These are phyloP conservation scores for Boletus subcaerulescens DNA, from an alignment of 768 basidiomycete species.

Conservation along the genomic window DNA sequence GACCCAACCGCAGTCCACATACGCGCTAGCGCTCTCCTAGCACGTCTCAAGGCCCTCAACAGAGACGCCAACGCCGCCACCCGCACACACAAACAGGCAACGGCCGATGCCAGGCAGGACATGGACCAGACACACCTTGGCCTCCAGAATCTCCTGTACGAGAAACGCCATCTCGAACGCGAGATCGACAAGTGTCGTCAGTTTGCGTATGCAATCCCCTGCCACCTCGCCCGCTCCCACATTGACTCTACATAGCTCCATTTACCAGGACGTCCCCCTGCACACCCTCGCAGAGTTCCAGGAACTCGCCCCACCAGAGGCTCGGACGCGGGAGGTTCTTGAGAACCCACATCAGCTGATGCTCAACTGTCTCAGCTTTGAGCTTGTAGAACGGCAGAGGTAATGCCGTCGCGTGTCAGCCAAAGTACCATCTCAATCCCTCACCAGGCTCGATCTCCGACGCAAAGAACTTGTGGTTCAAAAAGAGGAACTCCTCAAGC, in stretches of 20 bases:
- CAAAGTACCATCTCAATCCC: conserved; percentile 3
- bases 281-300: conserved; percentile 69
- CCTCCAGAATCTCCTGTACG: conserved; percentile 84
- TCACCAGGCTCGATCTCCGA: conserved; percentile 62
- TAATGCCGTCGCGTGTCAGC: conserved; percentile 29
- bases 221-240: background rate
- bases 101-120: conserved; percentile 72
- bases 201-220: conserved; percentile 59
- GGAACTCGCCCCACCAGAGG: conserved; percentile 64
- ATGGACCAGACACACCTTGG: conserved; percentile 90
- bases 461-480: conserved; percentile 64
- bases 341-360: conserved; percentile 78
- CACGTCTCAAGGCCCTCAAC: conserved; percentile 76
- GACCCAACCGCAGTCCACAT: conserved; percentile 47
- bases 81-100: conserved; percentile 67
- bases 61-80: conserved; percentile 70
- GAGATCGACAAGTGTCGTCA: conserved; percentile 93
- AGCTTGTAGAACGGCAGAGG: conserved; percentile 87
- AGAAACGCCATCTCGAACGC: conserved; percentile 84
- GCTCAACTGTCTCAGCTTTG: conserved; percentile 84
- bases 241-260: conserved; percentile 50
- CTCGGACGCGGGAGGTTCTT: conserved; percentile 57
- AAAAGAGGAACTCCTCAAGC: conserved; percentile 78
- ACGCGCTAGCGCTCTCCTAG: conserved; percentile 73
- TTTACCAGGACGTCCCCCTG: conserved; percentile 84